Conservation (phyloP, 208 protist species). For the Leishmania lainsoni region DNA sequence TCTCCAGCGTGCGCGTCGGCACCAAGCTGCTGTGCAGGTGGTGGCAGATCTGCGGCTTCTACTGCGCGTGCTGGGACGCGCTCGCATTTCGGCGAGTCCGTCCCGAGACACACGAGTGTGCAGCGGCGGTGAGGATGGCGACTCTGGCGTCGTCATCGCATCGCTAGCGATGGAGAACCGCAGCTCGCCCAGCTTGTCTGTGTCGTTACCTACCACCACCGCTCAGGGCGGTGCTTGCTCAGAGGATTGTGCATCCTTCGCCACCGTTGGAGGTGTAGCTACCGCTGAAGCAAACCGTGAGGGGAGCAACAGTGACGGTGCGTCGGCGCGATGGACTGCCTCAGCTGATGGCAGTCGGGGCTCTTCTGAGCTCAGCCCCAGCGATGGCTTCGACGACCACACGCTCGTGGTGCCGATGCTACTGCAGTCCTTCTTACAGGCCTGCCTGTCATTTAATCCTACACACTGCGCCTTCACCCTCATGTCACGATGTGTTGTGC, state of each 20-base stretch:
- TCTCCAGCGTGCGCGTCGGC: slow-evolving; percentile 5
- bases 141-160: not conserved
- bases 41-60: slow-evolving; percentile 18
- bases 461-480: slow-evolving; percentile 66
- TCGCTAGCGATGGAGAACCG: not conserved
- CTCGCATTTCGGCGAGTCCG: slow-evolving; percentile 5
- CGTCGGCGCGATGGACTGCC: not conserved
- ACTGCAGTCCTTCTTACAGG: slow-evolving; percentile 54
- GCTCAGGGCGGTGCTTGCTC: not conserved
- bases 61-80: slow-evolving; percentile 9
- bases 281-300: not conserved
- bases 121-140: not conserved
- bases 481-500: slow-evolving; percentile 63
- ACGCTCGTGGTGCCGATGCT: slow-evolving; percentile 29
- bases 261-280: not conserved
- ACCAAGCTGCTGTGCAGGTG: slow-evolving; percentile 25
- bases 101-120: not conserved
- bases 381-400: not conserved
- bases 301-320: not conserved
- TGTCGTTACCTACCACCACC: not conserved
- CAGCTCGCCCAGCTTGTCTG: not conserved
- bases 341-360: not conserved
- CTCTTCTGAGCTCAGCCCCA: not conserved
- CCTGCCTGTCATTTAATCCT: slow-evolving; percentile 49
- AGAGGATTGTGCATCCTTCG: not conserved